Percentiles rank a stretch among this genome's conserved stretches.
Evolutionary conservation across 768 basidiomycete species (phyloP).

Genomic region (Lactarius hengduanensis): DNA sequence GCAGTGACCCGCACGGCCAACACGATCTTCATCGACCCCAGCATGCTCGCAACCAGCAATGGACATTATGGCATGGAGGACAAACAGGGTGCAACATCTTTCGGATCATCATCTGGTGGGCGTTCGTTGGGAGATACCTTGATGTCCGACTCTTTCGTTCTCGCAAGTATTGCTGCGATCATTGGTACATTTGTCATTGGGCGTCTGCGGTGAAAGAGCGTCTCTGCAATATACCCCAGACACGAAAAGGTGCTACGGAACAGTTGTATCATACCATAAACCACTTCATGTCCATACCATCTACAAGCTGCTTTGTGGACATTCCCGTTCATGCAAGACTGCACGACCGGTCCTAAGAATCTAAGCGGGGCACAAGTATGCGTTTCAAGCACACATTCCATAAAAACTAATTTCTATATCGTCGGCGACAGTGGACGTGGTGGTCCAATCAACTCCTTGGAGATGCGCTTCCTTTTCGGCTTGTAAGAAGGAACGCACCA

Average conservation of each 20-base stretch:
- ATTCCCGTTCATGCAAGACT: not conserved
- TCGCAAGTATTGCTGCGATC: not conserved
- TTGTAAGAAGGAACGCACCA: not conserved
- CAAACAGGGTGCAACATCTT: conserved; percentile 39
- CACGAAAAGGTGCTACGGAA: not conserved
- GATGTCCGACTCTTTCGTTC: not conserved
- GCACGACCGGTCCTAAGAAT: not conserved
- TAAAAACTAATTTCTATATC: not conserved
- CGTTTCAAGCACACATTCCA: not conserved
- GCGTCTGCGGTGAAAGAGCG: not conserved
- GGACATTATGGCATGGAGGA: conserved; percentile 43
- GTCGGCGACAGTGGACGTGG: conserved; percentile 18
- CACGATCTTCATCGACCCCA: conserved; percentile 54
- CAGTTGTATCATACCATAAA: not conserved
- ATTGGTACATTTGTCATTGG: not conserved
- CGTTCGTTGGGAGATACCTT: not conserved
- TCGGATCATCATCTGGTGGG: conserved; percentile 11
- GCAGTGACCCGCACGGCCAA: conserved; percentile 54
- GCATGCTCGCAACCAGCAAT: conserved; percentile 62
- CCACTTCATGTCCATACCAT: not conserved
- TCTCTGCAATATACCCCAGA: not conserved
- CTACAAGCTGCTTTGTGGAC: not conserved
- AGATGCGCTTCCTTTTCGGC: conserved; percentile 13
- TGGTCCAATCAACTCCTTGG: conserved; percentile 20
- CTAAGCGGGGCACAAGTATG: not conserved